Conservation (phyloP, 192 early-diverging fungal species). For the Coemansia sp. region DNA sequence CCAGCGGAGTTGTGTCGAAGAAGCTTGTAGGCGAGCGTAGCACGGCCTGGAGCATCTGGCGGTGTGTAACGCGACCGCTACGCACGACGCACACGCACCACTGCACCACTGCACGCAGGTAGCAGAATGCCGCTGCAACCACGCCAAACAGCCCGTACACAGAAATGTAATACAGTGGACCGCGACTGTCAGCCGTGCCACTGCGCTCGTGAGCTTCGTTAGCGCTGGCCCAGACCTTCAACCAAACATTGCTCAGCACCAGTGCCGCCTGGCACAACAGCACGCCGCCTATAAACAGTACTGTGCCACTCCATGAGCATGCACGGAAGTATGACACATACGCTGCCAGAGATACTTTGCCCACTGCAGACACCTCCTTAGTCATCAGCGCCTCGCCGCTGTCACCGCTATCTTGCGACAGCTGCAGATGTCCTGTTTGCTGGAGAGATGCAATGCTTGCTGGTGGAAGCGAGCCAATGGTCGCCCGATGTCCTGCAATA, state of each 20-base stretch:
- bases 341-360: conserved; percentile 69
- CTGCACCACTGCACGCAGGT: conserved; percentile 69
- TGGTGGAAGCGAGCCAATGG: conserved; percentile 54
- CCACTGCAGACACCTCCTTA: conserved; percentile 77
- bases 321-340: conserved; percentile 80
- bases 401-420: conserved; percentile 1
- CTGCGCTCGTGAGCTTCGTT: conserved; percentile 53
- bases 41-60: conserved; percentile 74
- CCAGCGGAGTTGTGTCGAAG: conserved; percentile 75
- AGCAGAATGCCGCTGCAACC: conserved; percentile 60
- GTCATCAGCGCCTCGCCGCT: conserved; percentile 58
- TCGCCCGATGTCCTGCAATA: conserved; percentile 14
- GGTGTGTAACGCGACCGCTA: conserved; percentile 43
- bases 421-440: conserved; percentile 13
- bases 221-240: conserved; percentile 68
- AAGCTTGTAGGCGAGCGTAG: conserved; percentile 64
- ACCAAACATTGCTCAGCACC: conserved; percentile 64
- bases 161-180: conserved; percentile 64
- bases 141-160: conserved; percentile 29
- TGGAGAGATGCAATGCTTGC: conserved; percentile 54
- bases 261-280: conserved; percentile 55
- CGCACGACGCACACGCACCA: conserved; percentile 81
- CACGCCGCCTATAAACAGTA: conserved; percentile 61
- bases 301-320: conserved; percentile 61
- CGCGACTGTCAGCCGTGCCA: conserved; percentile 5